Conservation (phyloP, 768 basidiomycete species). For the Termitomyces heimii region DNA sequence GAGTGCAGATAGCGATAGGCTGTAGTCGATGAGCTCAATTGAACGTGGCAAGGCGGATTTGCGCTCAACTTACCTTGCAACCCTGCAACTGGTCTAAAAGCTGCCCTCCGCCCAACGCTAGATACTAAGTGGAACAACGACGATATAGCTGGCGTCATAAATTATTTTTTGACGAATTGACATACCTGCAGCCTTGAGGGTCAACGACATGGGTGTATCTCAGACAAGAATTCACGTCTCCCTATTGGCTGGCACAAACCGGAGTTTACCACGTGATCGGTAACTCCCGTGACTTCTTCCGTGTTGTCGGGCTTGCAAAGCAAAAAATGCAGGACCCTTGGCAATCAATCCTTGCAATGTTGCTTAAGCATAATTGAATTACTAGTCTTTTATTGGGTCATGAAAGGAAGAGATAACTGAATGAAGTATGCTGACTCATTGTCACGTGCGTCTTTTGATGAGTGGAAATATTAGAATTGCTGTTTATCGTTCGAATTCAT, state of each 20-base stretch:
- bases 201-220: conserved; percentile 41
- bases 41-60: conserved; percentile 6
- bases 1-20: conserved; percentile 54
- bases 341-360: neutral
- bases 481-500: neutral
- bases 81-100: conserved; percentile 38
- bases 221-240: conserved; percentile 16
- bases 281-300: neutral
- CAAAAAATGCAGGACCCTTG: neutral
- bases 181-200: conserved; percentile 32
- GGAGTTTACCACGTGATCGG: conserved; percentile 12
- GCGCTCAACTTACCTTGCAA: conserved; percentile 29
- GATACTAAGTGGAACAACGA: conserved; percentile 19
- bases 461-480: neutral
- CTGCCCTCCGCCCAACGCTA: conserved; percentile 36
- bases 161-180: neutral
- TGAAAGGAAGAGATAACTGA: neutral
- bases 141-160: neutral
- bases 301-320: neutral
- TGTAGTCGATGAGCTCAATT: conserved; percentile 18
- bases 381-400: neutral
- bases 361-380: neutral
- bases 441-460: neutral
- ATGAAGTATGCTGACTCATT: neutral
- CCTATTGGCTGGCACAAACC: conserved; percentile 22